A percentile compares a stretch with the other conserved stretches of the same genome.
Evolutionary conservation across 768 basidiomycete genomes (phyloP).

Genomic region (Chalciporus piperatus): DNA sequence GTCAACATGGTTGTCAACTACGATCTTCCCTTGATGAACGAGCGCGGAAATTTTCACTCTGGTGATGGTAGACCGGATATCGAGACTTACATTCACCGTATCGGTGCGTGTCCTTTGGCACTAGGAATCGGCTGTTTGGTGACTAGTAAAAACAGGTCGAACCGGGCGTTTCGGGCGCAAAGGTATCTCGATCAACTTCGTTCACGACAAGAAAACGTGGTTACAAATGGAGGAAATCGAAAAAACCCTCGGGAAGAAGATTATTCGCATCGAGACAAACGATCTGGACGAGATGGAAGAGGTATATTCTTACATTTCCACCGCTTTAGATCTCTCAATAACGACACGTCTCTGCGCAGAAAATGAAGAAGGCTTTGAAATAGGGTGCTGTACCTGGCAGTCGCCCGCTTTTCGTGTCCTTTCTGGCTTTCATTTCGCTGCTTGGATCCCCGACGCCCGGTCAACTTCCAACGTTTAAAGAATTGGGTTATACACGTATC

Average conservation of each 20-base stretch:
- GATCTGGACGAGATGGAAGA: conserved; percentile 95
- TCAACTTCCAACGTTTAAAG: too few species aligned
- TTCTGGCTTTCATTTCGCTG: neutral
- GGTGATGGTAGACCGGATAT: conserved; percentile 73
- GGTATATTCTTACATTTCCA: conserved; percentile 51
- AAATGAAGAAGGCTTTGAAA: conserved; percentile 81
- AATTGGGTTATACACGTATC: too few species aligned
- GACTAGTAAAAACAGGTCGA: conserved; percentile 57
- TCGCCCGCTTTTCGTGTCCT: neutral
- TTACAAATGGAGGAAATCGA: conserved; percentile 89
- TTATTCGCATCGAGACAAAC: conserved; percentile 82
- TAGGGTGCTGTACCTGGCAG: conserved; percentile 22
- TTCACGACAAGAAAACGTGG: conserved; percentile 87
- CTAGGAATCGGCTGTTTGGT: neutral
- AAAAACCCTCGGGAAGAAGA: conserved; percentile 69
- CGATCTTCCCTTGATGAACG: conserved; percentile 85
- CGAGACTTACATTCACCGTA: conserved; percentile 97
- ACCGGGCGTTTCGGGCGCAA: conserved; percentile 98
- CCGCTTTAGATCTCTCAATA: neutral
- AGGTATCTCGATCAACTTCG: conserved; percentile 97
- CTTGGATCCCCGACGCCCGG: too few species aligned
- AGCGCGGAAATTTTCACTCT: conserved; percentile 45
- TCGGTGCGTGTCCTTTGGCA: conserved; percentile 55
- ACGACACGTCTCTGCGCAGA: conserved; percentile 37
- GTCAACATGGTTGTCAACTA: conserved; percentile 99